phyloP scores from a whole-genome alignment of 495 filamentous ascomycete species.

The Aspergillus olivimuriae region DNA sequence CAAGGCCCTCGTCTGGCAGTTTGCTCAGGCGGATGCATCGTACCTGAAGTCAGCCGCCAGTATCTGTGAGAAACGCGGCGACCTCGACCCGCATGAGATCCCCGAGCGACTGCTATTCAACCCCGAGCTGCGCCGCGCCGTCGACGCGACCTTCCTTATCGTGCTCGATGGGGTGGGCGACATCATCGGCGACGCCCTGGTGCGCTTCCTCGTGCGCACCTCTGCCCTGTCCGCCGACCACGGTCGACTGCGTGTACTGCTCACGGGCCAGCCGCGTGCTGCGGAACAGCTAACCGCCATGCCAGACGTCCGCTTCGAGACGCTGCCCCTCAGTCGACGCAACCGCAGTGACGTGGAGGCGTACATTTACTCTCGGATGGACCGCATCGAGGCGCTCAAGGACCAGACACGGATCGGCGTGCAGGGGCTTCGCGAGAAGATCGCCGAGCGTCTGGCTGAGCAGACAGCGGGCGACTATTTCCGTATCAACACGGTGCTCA shows the following conservation, averaged over 20 bases:
- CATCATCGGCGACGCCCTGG: conserved; percentile 19
- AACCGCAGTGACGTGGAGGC: conserved; percentile 27
- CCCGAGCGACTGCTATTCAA: conserved; percentile 26
- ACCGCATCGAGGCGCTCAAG: conserved; percentile 13
- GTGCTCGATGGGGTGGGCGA: conserved; percentile 27
- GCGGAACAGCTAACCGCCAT: conserved; percentile 9
- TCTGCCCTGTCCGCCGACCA: conserved; percentile 4
- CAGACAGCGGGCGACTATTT: conserved; percentile 33
- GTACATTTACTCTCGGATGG: conserved; percentile 22
- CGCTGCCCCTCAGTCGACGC: conserved; percentile 15
- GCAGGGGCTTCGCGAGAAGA: conserved; percentile 23
- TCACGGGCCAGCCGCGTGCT: conserved; percentile 12
- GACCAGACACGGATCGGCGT: conserved; percentile 16
- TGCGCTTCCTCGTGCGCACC: conserved; percentile 16
- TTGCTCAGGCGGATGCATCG: conserved; percentile 27
- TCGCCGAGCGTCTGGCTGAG: conserved; percentile 21
- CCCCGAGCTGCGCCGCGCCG: conserved; percentile 16
- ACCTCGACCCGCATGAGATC: conserved; percentile 26
- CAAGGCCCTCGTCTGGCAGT: conserved; percentile 31
- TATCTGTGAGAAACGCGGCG: conserved; percentile 19
- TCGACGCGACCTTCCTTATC: conserved; percentile 29
- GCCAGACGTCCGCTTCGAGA: conserved; percentile 7
- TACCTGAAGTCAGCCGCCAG: conserved; percentile 29
- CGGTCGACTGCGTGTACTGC: conserved; percentile 11
- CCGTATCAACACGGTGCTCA: conserved; percentile 27